phyloP scores from a whole-genome alignment of 768 basidiomycete species.

The Pleurotus tuber-regium region DNA sequence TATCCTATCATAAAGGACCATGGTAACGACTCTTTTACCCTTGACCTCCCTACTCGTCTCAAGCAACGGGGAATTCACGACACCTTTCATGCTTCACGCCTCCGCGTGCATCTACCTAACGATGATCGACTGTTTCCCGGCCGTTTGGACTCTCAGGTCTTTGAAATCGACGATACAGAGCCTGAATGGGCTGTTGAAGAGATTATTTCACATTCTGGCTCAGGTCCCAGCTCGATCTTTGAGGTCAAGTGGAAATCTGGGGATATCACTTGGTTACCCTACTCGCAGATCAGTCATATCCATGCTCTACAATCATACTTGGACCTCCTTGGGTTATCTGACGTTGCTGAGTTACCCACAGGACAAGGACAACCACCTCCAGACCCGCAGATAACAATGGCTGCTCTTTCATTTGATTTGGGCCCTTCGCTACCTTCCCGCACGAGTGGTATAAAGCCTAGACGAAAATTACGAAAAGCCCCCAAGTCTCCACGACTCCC shows the following conservation, averaged over 20 bases:
- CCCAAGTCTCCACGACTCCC: neutral
- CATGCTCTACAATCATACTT: slow-evolving; percentile 1
- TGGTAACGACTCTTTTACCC: slow-evolving; percentile 9
- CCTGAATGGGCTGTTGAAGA: slow-evolving; percentile 23
- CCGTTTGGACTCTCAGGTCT: slow-evolving; percentile 18
- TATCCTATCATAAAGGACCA: slow-evolving; percentile 16
- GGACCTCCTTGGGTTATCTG: neutral
- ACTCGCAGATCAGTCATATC: slow-evolving; percentile 14
- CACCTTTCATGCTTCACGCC: slow-evolving; percentile 30
- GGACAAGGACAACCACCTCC: neutral
- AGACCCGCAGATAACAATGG: neutral
- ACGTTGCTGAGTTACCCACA: neutral
- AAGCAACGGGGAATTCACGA: slow-evolving; percentile 21
- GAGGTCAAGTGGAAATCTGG: slow-evolving; percentile 32
- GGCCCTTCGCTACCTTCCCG: too few relatives aligned
- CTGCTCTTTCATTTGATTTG: neutral
- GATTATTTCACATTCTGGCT: slow-evolving; percentile 24
- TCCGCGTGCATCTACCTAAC: slow-evolving; percentile 24
- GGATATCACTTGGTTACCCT: slow-evolving; percentile 32
- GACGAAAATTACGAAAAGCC: too few relatives aligned
- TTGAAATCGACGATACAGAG: slow-evolving; percentile 10
- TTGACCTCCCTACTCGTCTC: slow-evolving; percentile 15
- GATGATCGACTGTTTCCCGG: slow-evolving; percentile 29
- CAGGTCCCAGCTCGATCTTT: slow-evolving; percentile 22
- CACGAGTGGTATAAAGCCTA: too few relatives aligned